These are phyloP conservation scores for Tilletia indica DNA, from an alignment of 1,284 basidiomycete species.

Conservation along the genomic window DNA sequence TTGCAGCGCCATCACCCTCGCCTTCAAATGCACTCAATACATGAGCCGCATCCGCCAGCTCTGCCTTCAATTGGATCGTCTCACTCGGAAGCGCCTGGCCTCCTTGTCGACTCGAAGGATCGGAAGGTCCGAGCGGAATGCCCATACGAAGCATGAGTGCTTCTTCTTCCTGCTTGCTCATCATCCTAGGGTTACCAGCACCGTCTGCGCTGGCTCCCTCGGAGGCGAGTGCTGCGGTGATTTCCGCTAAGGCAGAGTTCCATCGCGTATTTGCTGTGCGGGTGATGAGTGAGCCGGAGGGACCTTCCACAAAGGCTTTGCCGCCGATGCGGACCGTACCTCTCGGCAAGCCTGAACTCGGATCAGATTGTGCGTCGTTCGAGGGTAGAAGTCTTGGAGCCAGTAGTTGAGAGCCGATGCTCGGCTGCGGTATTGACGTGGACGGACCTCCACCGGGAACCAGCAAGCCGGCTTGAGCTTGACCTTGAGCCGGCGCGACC, in stretches of 20 bases:
- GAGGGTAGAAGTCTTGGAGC: background rate
- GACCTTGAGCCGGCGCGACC: no score
- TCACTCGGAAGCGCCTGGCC: background rate
- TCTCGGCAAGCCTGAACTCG: background rate
- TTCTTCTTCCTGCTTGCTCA: conserved; percentile 20
- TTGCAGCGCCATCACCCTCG: background rate
- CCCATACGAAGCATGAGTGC: conserved; percentile 10
- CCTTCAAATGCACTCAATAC: background rate
- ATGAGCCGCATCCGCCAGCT: conserved; percentile 10
- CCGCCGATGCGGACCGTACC: conserved; percentile 11
- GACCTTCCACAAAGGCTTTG: conserved; percentile 46
- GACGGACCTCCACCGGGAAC: background rate
- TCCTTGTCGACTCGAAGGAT: background rate
- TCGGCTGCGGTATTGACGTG: background rate
- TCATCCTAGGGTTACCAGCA: conserved; percentile 18
- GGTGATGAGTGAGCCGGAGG: conserved; percentile 41
- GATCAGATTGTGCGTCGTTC: background rate
- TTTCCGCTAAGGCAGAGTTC: conserved; percentile 45
- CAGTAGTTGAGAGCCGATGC: background rate
- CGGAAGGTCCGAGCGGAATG: conserved; percentile 12
- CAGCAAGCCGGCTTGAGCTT: background rate
- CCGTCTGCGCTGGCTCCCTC: background rate
- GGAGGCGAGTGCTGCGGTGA: conserved; percentile 36
- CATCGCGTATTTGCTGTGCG: conserved; percentile 45
- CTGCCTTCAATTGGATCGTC: background rate